phyloP scores from a whole-genome alignment of 179 eudicot genomes.

The Carnegiea gigantea region DNA sequence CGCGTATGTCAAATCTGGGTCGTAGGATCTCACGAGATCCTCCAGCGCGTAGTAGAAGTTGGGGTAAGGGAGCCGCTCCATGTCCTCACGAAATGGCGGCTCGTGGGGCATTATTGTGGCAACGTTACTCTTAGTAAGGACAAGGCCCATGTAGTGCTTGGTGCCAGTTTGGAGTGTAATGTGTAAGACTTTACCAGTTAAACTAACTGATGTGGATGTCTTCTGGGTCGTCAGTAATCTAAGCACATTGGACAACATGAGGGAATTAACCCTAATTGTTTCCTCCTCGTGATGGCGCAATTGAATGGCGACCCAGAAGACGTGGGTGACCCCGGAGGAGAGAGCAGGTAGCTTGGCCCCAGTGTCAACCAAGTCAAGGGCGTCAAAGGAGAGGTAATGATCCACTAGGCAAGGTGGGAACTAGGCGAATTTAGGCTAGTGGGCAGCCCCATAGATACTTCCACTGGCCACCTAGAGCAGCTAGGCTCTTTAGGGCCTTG shows the following conservation, averaged over 20 bases:
- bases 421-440: constrained; percentile 29
- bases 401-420: constrained; percentile 31
- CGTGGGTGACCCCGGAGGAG: constrained; percentile 25
- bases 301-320: constrained; percentile 35
- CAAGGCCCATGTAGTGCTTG: constrained; percentile 34
- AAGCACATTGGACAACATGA: constrained; percentile 33
- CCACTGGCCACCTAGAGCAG: constrained; percentile 32
- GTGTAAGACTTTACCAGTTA: constrained; percentile 20
- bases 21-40: constrained; percentile 26
- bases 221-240: not conserved
- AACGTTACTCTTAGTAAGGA: not conserved
- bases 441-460: constrained; percentile 30
- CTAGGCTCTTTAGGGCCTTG: constrained; percentile 26
- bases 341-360: constrained; percentile 26
- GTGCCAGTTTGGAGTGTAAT: constrained; percentile 33
- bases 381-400: constrained; percentile 32
- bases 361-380: constrained; percentile 22
- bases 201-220: not conserved
- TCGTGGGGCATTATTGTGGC: constrained; percentile 16
- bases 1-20: constrained; percentile 22
- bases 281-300: constrained; percentile 16
- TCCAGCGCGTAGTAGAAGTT: constrained; percentile 36
- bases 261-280: constrained; percentile 16
- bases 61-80: constrained; percentile 25
- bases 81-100: constrained; percentile 34